Conservation (phyloP, 2,329 filamentous ascomycete species). For the Parastagonospora nodorum region DNA sequence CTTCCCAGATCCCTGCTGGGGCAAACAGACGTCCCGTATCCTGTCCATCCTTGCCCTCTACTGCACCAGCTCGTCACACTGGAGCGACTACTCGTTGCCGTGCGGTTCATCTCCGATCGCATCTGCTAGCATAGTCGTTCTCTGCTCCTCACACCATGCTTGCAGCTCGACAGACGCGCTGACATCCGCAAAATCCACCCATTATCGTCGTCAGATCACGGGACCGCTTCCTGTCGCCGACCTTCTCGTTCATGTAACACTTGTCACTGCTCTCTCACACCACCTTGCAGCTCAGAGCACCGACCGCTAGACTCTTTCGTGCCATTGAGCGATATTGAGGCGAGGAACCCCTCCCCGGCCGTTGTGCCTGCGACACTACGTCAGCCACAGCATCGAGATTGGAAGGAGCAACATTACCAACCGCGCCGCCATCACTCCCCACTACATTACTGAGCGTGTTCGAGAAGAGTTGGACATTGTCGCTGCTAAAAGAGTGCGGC, state of each 20-base stretch:
- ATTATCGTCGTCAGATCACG: conserved; percentile 34
- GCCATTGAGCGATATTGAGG: not conserved
- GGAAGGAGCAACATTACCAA: conserved; percentile 14
- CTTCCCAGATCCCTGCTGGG: conserved; percentile 19
- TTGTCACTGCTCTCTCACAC: conserved; percentile 16
- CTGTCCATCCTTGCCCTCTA: conserved; percentile 13
- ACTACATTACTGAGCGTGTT: not conserved
- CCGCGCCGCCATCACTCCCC: not conserved
- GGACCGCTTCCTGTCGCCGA: conserved; percentile 24
- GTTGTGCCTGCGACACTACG: conserved; percentile 27
- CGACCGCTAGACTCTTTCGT: not conserved
- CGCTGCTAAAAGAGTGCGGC: not conserved
- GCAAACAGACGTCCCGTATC: conserved; percentile 25
- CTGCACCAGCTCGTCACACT: conserved; percentile 31
- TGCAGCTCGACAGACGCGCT: conserved; percentile 25
- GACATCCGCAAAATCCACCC: conserved; percentile 21
- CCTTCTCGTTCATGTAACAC: conserved; percentile 28
- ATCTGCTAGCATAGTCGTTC: conserved; percentile 32
- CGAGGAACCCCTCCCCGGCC: conserved; percentile 17
- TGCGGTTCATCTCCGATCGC: conserved; percentile 48
- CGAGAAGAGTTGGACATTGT: conserved; percentile 4
- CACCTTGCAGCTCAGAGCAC: conserved; percentile 15
- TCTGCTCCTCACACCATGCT: conserved; percentile 31
- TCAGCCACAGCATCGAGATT: conserved; percentile 27
- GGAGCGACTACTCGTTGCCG: conserved; percentile 31